Evolutionary conservation across 805 yeast species (phyloP).

Genomic region (Candida xyloterini): DNA sequence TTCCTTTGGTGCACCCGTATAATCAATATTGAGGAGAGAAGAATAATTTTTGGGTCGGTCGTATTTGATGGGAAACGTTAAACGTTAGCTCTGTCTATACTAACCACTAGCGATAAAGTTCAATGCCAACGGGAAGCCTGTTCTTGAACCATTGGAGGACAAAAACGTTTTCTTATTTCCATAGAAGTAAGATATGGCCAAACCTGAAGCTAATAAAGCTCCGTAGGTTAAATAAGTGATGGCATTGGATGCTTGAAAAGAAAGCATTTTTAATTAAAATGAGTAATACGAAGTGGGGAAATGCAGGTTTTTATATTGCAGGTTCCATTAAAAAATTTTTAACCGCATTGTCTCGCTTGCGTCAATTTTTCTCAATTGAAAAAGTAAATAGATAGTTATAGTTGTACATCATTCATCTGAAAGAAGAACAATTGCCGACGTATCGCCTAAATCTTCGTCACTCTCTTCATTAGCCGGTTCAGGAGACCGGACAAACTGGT

Average conservation of each 20-base stretch:
- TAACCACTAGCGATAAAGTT: slow-evolving; percentile 89
- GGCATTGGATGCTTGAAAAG: slow-evolving; percentile 54
- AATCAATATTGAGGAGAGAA: slow-evolving; percentile 29
- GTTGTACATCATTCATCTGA: slow-evolving; percentile 9
- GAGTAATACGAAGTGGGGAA: not conserved
- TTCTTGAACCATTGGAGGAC: slow-evolving; percentile 76
- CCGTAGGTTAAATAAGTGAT: slow-evolving; percentile 62
- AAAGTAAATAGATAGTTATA: slow-evolving; percentile 3
- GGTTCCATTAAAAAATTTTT: not conserved
- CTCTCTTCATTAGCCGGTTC: not conserved
- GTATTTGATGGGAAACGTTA: slow-evolving; percentile 13
- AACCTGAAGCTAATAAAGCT: slow-evolving; percentile 50
- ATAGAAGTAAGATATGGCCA: slow-evolving; percentile 57
- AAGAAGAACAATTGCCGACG: slow-evolving; percentile 18
- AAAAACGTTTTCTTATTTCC: slow-evolving; percentile 56
- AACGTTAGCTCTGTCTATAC: slow-evolving; percentile 33
- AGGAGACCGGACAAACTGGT: not conserved
- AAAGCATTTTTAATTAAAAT: slow-evolving; percentile 29
- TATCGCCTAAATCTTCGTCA: slow-evolving; percentile 13
- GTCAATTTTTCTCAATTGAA: not conserved
- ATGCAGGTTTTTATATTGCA: slow-evolving; percentile 1
- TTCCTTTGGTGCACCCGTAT: slow-evolving; percentile 45
- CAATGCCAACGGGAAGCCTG: slow-evolving; percentile 75
- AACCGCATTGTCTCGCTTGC: not conserved
- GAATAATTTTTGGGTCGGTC: not conserved